Evolutionary conservation across 306 rosid genomes (phyloP).

Genomic region (Quercus mongolica): DNA sequence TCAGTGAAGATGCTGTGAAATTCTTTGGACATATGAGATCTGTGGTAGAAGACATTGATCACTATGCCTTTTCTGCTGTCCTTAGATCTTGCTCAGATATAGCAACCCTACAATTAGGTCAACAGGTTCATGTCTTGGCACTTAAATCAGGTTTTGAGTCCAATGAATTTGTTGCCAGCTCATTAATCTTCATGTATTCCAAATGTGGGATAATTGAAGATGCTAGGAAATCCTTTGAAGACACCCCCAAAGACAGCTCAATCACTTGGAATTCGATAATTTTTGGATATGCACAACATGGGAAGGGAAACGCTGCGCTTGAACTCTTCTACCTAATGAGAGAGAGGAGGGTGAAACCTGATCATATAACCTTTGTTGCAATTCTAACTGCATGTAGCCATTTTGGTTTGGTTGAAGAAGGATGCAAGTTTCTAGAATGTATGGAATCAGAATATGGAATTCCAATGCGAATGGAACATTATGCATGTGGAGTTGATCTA

Average conservation of each 20-base stretch:
- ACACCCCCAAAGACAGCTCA: constrained; percentile 44
- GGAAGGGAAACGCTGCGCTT: constrained; percentile 62
- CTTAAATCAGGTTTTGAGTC: constrained; percentile 49
- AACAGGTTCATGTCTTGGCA: constrained; percentile 62
- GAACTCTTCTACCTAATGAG: constrained; percentile 64
- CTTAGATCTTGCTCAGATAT: constrained; percentile 72
- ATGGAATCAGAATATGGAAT: constrained; percentile 62
- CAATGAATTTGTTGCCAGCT: constrained; percentile 64
- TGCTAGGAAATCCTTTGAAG: constrained; percentile 68
- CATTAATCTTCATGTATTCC: constrained; percentile 87
- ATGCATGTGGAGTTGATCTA: constrained; percentile 80
- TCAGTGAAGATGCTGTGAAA: constrained; percentile 69
- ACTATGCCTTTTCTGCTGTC: constrained; percentile 63
- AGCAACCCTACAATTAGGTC: constrained; percentile 74
- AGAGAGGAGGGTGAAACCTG: constrained; percentile 59
- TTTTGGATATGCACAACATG: constrained; percentile 86
- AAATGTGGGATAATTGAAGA: constrained; percentile 85
- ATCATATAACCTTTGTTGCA: constrained; percentile 85
- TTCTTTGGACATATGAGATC: constrained; percentile 53
- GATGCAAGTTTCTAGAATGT: constrained; percentile 38
- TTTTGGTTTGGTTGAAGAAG: constrained; percentile 70
- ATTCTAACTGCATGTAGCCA: constrained; percentile 86
- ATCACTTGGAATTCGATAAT: constrained; percentile 80
- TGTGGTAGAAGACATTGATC: constrained; percentile 45
- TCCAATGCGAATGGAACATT: constrained; percentile 66